Evolutionary conservation across 352 stramenopile species (phyloP), one percentile per base, ranked within the genome.

Genomic region (Pythium aphanidermatum): DNA sequence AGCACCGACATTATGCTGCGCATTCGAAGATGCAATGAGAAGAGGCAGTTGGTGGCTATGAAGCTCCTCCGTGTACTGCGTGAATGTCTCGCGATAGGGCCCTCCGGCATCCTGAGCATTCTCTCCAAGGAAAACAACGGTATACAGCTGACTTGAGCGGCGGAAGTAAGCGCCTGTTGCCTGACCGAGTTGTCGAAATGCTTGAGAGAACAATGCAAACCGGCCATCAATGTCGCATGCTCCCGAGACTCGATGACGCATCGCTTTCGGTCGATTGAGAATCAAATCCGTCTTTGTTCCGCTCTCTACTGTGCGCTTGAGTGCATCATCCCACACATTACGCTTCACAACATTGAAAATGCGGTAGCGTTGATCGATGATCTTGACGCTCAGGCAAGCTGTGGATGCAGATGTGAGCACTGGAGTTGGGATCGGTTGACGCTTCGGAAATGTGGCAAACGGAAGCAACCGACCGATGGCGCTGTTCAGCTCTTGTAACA

Each of bases 1-100:
- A 13, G 67, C 55, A 21, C 92, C 89, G 35, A 96, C 87, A 30
- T 94, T 89, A 49, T 96, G 83, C 30, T 86, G 74, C 3, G 71
- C 82, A 48, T 98, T 98, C 5, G 83, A 79, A 11, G 79, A 95
- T 8, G 69, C 79, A 10, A 97, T 58, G 34, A 97, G 65, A n/a
- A 97, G 47, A n/a, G 85, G 66, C n/a, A 96, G 53, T 40, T 94
- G 83, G 1, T 50, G 41, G 33, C 74, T 91, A 50, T 96, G 80
- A 2, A 89, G 55, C 24, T 95, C 83, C 19, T 90, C 70, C 10
- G 68, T 79, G 42, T 86, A 96, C 56, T 93, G 82, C 10, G 75
- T 71, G 20, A 92, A 77, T 0, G 82, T 92, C 42, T 96, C 83
- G 6, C 85, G 74, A 31, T 95, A 95, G 10, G 85, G 85, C 14